Conservation (phyloP, 352 stramenopile species). For the Phytophthora meadii region DNA sequence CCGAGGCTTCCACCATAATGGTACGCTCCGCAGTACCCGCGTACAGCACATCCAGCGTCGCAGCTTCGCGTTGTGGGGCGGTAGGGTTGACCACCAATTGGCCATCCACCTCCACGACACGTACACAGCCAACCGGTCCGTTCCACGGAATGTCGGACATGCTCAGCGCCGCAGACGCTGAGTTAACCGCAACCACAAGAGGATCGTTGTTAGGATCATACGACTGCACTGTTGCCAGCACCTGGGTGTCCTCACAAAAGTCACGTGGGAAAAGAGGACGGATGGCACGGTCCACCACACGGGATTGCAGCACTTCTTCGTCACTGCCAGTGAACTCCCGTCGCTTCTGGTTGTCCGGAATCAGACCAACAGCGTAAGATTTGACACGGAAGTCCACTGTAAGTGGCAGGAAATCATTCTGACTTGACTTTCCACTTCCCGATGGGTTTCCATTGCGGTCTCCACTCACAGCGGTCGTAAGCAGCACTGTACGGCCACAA, state of each 20-base stretch:
- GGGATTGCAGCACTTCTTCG: slow-evolving; percentile 96
- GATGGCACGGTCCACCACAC: slow-evolving; percentile 96
- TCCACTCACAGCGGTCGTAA: slow-evolving; percentile 85
- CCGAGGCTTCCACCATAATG: slow-evolving; percentile 91
- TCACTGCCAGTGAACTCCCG: slow-evolving; percentile 92
- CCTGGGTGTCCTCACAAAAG: slow-evolving; percentile 96
- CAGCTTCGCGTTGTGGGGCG: slow-evolving; percentile 65
- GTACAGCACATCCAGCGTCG: slow-evolving; percentile 87
- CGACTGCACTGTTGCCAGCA: slow-evolving; percentile 92
- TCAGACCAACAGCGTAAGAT: slow-evolving; percentile 84
- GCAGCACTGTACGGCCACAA: slow-evolving; percentile 86
- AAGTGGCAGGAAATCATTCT: slow-evolving; percentile 88
- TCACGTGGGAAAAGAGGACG: slow-evolving; percentile 95
- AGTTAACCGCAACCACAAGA: slow-evolving; percentile 90
- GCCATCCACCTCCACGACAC: slow-evolving; percentile 84
- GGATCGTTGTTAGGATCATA: slow-evolving; percentile 87
- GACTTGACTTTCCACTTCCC: slow-evolving; percentile 6
- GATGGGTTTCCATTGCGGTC: slow-evolving; percentile 47
- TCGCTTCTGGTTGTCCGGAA: slow-evolving; percentile 88
- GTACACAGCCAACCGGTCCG: slow-evolving; percentile 90
- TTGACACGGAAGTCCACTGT: slow-evolving; percentile 96
- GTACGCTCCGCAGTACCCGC: slow-evolving; percentile 75
- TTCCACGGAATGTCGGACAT: slow-evolving; percentile 91
- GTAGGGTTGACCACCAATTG: slow-evolving; percentile 94
- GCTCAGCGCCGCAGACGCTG: slow-evolving; percentile 83